These are phyloP conservation scores for Pleurotus eryngii DNA, from an alignment of 768 basidiomycete species.

Conservation along the genomic window DNA sequence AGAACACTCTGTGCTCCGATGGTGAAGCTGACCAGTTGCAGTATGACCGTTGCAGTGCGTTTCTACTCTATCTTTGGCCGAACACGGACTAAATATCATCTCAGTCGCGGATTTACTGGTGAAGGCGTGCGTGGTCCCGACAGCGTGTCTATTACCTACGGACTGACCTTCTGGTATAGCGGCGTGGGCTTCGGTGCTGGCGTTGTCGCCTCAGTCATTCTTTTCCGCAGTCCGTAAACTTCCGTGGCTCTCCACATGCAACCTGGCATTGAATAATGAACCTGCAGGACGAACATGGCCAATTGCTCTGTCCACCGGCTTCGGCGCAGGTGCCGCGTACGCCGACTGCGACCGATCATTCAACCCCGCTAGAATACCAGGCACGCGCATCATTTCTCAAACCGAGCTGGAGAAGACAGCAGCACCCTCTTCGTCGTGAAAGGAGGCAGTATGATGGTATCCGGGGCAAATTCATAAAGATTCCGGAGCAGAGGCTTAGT, in stretches of 20 bases:
- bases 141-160: too few species aligned
- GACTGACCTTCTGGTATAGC: slow-evolving; percentile 31
- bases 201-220: slow-evolving; percentile 83
- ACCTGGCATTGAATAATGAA: background rate
- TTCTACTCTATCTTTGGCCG: slow-evolving; percentile 8
- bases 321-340: slow-evolving; percentile 84
- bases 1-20: background rate
- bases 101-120: slow-evolving; percentile 68
- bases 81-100: background rate
- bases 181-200: slow-evolving; percentile 88
- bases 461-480: slow-evolving; percentile 10
- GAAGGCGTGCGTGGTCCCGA: slow-evolving; percentile 61
- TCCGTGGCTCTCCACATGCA: background rate
- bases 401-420: slow-evolving; percentile 20
- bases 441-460: slow-evolving; percentile 6
- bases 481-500: background rate
- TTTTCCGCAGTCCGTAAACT: slow-evolving; percentile 79
- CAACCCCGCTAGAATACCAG: slow-evolving; percentile 86
- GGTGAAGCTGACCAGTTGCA: slow-evolving; percentile 26
- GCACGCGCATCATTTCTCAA: slow-evolving; percentile 66
- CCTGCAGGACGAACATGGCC: slow-evolving; percentile 86
- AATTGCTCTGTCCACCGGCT: slow-evolving; percentile 80
- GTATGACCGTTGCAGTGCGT: slow-evolving; percentile 88
- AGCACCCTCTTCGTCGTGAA: slow-evolving; percentile 12
- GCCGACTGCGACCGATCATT: slow-evolving; percentile 92